Evolutionary conservation across 495 filamentous ascomycete genomes (phyloP), one percentile per base, ranked within the genome.

Genomic region (Ascodesmis nigricans): DNA sequence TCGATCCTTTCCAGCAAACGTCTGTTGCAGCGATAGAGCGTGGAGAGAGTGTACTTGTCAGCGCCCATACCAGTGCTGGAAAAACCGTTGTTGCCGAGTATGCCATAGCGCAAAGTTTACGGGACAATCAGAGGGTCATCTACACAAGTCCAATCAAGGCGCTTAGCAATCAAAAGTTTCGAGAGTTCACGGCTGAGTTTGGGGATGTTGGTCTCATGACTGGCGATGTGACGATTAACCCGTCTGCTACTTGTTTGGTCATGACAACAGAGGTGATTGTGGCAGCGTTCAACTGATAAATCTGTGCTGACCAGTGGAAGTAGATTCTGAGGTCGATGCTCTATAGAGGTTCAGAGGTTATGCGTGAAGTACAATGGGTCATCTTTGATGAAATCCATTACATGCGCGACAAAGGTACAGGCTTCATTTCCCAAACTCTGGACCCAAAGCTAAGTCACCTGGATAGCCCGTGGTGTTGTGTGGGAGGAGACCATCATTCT

Each of bases 401-500:
- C 61, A 72, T 97, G 76, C 67, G 87, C 45, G 87, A 97, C 58
- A 79, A 81, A 49, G 58, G 61, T 62, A 49, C 38, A 11, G 49
- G 47, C 3, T 37, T 39, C 17, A 18, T 25, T 24, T 25, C 7
- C 7, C 6, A 6, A 25, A 25, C 11, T 25, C 7, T 17, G 14
- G 9, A 31, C 29, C 10, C n/a, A n/a, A n/a, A n/a, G n/a, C n/a
- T n/a, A n/a, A n/a, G n/a, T n/a, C n/a, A n/a, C n/a, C n/a, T 40
- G 29, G 28, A 21, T 47, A 63, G 66, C 71, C 40, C 71, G 87
- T 53, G 87, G 87, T 58, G 87, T 97, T 6, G 87, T 97, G 6
- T 97, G 87, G 87, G 87, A 97, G 53, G 87, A 97, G 56, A 95
- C 90, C 5, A 90, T 97, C 51, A 97, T 97, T 50, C 61, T 97